Conservation (phyloP, 805 yeast genomes). For the Suhomyces canberraensis region DNA sequence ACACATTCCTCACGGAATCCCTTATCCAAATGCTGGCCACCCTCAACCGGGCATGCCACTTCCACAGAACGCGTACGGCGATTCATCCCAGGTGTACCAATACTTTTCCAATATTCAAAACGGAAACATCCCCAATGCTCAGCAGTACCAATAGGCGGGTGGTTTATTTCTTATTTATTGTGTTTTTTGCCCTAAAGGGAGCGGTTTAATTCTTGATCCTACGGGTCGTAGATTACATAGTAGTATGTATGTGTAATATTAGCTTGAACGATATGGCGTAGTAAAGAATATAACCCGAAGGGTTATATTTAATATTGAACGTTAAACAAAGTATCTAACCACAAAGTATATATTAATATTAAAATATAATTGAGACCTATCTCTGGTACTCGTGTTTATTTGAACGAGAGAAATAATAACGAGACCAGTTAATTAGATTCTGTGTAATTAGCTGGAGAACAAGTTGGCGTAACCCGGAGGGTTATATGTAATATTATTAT, state of each 20-base stretch:
- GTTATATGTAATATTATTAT: too few species aligned
- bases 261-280: too few species aligned
- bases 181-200: not conserved
- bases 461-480: too few species aligned
- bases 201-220: slow-evolving; percentile 1
- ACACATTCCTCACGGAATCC: slow-evolving; percentile 44
- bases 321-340: too few species aligned
- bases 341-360: too few species aligned
- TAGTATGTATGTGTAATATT: slow-evolving; percentile 5
- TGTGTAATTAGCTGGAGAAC: too few species aligned
- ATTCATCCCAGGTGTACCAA: slow-evolving; percentile 55
- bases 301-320: too few species aligned
- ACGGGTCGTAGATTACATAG: not conserved
- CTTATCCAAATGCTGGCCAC: slow-evolving; percentile 41
- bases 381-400: too few species aligned
- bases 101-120: slow-evolving; percentile 57
- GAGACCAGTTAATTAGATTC: too few species aligned
- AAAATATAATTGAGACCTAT: too few species aligned
- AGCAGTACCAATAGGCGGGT: slow-evolving; percentile 49
- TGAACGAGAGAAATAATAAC: too few species aligned
- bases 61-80: slow-evolving; percentile 47
- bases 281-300: too few species aligned
- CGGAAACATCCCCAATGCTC: slow-evolving; percentile 46
- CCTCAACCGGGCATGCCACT: slow-evolving; percentile 39
- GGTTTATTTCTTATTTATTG: slow-evolving; percentile 1